Evolutionary conservation across 2,329 filamentous ascomycete genomes (phyloP).

Genomic region (Lasiodiplodia gonubiensis): DNA sequence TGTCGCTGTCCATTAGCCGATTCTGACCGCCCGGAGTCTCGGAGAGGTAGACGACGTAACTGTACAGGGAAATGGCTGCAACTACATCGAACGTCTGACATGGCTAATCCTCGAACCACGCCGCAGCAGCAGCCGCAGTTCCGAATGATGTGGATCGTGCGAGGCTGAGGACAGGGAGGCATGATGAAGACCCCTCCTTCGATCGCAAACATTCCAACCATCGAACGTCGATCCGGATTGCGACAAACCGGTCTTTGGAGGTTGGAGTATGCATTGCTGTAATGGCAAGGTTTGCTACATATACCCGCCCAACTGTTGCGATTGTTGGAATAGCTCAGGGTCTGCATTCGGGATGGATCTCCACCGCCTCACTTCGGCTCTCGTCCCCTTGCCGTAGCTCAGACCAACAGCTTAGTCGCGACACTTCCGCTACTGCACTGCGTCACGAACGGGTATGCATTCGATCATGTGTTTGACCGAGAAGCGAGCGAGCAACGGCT

Average conservation of each 20-base stretch:
- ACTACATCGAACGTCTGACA: neutral
- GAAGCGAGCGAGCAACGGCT: neutral
- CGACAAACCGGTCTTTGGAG: neutral
- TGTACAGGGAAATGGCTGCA: neutral
- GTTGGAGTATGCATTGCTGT: neutral
- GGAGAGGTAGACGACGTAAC: neutral
- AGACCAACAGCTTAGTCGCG: neutral
- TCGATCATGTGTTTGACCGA: neutral
- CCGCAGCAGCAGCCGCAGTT: neutral
- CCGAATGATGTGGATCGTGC: neutral
- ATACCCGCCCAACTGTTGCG: no score
- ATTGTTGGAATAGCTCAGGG: neutral
- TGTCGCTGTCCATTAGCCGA: neutral
- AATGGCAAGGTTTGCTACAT: neutral
- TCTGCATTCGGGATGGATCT: constrained; percentile 10
- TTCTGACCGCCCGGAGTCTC: neutral
- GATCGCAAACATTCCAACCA: neutral
- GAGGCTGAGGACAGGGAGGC: neutral
- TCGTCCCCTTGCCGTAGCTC: neutral
- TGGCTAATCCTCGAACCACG: neutral
- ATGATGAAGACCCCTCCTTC: neutral
- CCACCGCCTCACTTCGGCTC: constrained; percentile 16
- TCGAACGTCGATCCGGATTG: neutral
- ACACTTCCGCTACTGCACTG: neutral
- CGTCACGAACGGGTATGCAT: neutral